Evolutionary conservation across 352 stramenopile genomes (phyloP).

Genomic region (Pythium grandisporangium): DNA sequence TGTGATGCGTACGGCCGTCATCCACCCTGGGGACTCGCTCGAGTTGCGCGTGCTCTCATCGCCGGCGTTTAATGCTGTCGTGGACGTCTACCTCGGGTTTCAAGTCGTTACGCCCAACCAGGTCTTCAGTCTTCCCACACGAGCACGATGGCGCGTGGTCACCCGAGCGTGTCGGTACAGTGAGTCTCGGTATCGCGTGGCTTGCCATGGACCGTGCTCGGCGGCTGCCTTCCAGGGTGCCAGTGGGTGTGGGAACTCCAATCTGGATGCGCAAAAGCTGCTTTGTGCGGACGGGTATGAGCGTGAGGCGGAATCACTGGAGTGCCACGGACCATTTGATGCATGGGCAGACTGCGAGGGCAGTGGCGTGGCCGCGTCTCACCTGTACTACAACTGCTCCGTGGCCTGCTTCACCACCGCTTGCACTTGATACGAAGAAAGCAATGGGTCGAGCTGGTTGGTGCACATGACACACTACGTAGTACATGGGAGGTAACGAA

Average conservation of each 20-base stretch:
- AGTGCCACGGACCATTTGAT: slow-evolving; percentile 48
- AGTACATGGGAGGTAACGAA: too few relatives aligned
- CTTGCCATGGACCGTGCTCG: slow-evolving; percentile 35
- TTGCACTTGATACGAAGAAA: slow-evolving; percentile 23
- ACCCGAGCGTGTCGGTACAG: slow-evolving; percentile 48
- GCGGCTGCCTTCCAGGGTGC: slow-evolving; percentile 5
- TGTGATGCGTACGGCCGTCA: slow-evolving; percentile 24
- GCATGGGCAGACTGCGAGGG: slow-evolving; percentile 32
- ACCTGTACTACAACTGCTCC: slow-evolving; percentile 55
- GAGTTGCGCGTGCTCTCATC: slow-evolving; percentile 40
- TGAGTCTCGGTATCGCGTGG: slow-evolving; percentile 32
- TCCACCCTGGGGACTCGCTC: slow-evolving; percentile 32
- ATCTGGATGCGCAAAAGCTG: slow-evolving; percentile 31
- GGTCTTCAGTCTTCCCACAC: slow-evolving; percentile 41
- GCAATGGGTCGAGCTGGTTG: too few relatives aligned
- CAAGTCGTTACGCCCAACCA: slow-evolving; percentile 63
- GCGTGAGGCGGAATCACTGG: slow-evolving; percentile 27
- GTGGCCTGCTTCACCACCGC: slow-evolving; percentile 41
- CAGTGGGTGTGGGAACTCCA: slow-evolving; percentile 41
- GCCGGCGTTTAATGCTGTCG: slow-evolving; percentile 41
- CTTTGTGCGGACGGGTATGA: slow-evolving; percentile 28
- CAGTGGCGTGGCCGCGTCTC: slow-evolving; percentile 15
- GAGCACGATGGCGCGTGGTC: slow-evolving; percentile 46
- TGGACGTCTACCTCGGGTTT: slow-evolving; percentile 63
- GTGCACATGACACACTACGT: too few relatives aligned